phyloP scores from a whole-genome alignment of 176 grass and related monocot genomes.

The bread wheat (Triticum aestivum) region DNA sequence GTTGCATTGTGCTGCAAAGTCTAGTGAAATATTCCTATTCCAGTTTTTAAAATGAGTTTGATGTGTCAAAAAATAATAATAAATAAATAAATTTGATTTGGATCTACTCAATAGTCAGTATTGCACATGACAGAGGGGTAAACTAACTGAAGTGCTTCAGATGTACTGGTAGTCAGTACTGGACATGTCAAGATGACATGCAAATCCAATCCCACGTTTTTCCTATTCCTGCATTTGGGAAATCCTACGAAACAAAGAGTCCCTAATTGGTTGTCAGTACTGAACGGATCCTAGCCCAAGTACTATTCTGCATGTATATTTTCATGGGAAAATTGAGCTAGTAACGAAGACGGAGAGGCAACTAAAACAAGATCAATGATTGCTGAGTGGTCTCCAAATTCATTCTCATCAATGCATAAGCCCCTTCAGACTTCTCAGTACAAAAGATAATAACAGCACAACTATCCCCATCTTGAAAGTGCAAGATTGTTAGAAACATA shows the following conservation, averaged over 20 bases:
- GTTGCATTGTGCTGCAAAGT: neutral
- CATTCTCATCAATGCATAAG: constrained; percentile 2
- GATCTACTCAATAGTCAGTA: neutral
- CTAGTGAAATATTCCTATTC: neutral
- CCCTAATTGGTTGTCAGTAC: no score
- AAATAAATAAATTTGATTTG: neutral
- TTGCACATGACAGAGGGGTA: neutral
- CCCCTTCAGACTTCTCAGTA: neutral
- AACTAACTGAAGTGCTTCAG: neutral
- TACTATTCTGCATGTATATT: neutral
- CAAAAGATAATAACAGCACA: neutral
- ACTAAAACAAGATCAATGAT: neutral
- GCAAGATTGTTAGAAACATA: neutral
- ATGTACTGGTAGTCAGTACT: neutral
- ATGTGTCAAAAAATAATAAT: neutral
- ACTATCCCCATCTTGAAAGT: neutral
- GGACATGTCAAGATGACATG: no score
- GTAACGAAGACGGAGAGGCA: neutral
- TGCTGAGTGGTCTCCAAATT: neutral
- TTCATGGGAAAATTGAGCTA: neutral
- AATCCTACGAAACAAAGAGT: no score
- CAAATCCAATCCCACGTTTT: no score
- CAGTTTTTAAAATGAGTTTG: no score
- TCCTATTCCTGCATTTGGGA: no score
- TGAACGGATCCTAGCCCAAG: neutral